phyloP scores from a whole-genome alignment of 331 rosid genomes.

The Malus hybrid region DNA sequence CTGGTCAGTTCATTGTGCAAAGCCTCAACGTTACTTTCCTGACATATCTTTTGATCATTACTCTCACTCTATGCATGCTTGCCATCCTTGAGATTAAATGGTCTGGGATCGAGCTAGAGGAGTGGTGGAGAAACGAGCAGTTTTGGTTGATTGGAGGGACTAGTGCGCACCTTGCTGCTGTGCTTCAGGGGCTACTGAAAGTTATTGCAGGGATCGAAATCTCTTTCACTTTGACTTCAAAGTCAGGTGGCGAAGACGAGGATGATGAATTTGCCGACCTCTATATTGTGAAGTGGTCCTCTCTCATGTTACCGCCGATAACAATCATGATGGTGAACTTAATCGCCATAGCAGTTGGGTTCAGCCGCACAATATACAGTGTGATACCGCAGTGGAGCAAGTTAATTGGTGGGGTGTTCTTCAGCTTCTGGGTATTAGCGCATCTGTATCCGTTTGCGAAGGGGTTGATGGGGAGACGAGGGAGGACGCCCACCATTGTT shows the following conservation, averaged over 20 bases:
- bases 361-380: constrained; percentile 62
- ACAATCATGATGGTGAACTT: constrained; percentile 70
- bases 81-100: constrained; percentile 73
- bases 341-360: constrained; percentile 60
- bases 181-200: constrained; percentile 68
- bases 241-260: constrained; percentile 56
- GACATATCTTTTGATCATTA: constrained; percentile 55
- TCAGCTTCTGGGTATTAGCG: constrained; percentile 80
- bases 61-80: constrained; percentile 52
- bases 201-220: constrained; percentile 78
- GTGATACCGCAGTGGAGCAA: constrained; percentile 53
- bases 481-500: constrained; percentile 68
- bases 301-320: constrained; percentile 67
- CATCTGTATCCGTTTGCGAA: constrained; percentile 81
- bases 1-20: constrained; percentile 68
- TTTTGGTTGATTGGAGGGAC: constrained; percentile 90
- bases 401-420: constrained; percentile 73
- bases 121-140: constrained; percentile 90
- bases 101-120: constrained; percentile 74
- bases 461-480: constrained; percentile 78
- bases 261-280: constrained; percentile 63
- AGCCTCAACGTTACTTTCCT: constrained; percentile 57
- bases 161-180: constrained; percentile 83
- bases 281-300: constrained; percentile 57
- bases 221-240: constrained; percentile 74